Base-by-base conservation (phyloP, 305 asterid genomes). In the Ilex paraguariensis region DNA sequence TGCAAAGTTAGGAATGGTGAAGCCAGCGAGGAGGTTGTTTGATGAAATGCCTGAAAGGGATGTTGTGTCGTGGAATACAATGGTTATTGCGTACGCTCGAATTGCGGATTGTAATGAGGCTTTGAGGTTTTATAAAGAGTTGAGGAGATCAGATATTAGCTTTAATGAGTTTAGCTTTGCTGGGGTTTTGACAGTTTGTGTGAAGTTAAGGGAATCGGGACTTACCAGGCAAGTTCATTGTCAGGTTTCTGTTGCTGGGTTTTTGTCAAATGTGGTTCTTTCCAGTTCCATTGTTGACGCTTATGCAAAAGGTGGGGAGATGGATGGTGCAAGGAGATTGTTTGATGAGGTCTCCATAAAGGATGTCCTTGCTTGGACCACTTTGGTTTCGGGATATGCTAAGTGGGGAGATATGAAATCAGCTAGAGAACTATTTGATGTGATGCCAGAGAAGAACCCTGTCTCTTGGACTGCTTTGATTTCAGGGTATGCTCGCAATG, bases 291-390 rank as follows among this genome's bases (percentile, higher is more conserved):
- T 84, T 52, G 50, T 87, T 11, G 95, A 85, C 66, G 87, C 80
- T 5, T 87, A 90, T 79, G 86, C 85, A 31, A 85, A 79, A 79
- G 81, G 92, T 75, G 90, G 92, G 57, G 77, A 73, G 44, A 48
- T 90, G 74, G 56, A 65, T 56, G 87, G 82, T 73, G 88, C 90
- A 10, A 80, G 83, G 72, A 76, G 68, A 60, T 67, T 87, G 72
- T 87, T 90, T 79, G 82, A 80, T 81, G 84, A 77, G 74, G 83
- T 90, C 85, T 63, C 40, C 36, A 62, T 14, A 62, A 82, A 72
- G 75, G 97, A 87, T 56, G 73, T 83, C 68, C 79, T 82, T 67
- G 80, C 88, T 64, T 90, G 95, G 90, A 90, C 97, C 74, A 85
- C 88, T 60, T 76, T 90, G 79, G 81, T 90, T 56, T 81, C 95